Base-by-base conservation (phyloP, 345 rosid genomes). In the Acer negundo region DNA sequence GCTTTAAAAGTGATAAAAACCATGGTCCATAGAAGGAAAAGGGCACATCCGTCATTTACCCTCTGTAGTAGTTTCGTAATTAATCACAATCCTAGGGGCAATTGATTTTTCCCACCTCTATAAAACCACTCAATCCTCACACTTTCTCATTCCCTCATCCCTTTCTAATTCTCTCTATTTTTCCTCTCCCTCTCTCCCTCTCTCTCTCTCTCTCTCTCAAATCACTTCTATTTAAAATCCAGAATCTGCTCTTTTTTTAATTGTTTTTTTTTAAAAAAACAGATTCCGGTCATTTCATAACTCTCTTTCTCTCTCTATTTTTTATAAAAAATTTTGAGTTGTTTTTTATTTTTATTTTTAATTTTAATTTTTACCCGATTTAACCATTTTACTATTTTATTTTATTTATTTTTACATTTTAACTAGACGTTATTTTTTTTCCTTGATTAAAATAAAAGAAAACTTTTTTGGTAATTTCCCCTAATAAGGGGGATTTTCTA, bases 121-220 rank as follows among this genome's bases (percentile, higher is more conserved):
- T 89, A 89, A 70, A 88, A 87, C 38, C 17, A 3, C 55, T 17
- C 78, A 80, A 62, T 38, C 58, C 72, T 31, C 20, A 80, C 10
- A 0, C 0, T 9, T 24, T 77, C 7, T 19, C 76, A 15, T 0
- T 65, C 55, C 68, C 23, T 10, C 3, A 4, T 10, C n/a, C 7
- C 70, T 5, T 2, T 11, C 16, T 2, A 47, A 8, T 31, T 66
- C 56, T 0, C 16, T 17, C 23, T n/a, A 65, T 24, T 6, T 58
- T 69, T 61, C 67, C 35, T 9, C 46, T 9, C 16, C 7, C 19
- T 46, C 71, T 47, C 53, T 7, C n/a, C 4, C 70, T 5, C 4
- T 11, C 16, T 16, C 20, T 46, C 68, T 40, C 10, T 28, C 9
- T 47, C 15, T 13, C 62, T 22, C 23, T 44, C 16, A 15, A 22